Conservation (phyloP, 1,139 yeast genomes). For the Blastobotrys petasosporus region DNA sequence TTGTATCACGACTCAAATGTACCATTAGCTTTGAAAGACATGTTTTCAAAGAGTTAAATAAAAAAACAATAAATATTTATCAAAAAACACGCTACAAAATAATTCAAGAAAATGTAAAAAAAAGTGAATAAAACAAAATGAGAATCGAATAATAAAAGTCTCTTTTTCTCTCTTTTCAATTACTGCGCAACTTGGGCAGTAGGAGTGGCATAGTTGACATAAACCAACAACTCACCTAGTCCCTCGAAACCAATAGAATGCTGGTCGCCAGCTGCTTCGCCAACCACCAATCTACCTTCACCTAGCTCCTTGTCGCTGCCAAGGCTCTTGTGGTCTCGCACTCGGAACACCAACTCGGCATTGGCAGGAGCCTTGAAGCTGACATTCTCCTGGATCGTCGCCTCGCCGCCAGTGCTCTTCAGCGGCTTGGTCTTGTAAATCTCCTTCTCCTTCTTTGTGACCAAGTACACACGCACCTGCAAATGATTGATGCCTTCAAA, state of each 20-base stretch:
- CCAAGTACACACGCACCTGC: conserved; percentile 29
- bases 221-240: conserved; percentile 20
- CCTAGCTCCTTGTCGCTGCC: conserved; percentile 69
- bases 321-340: conserved; percentile 65
- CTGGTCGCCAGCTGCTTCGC: conserved; percentile 25
- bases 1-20: too few relatives aligned
- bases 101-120: not conserved
- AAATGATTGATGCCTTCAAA: conserved; percentile 26
- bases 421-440: conserved; percentile 58
- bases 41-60: not conserved
- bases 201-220: conserved; percentile 10
- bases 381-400: conserved; percentile 59
- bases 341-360: conserved; percentile 51
- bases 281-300: conserved; percentile 36
- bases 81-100: not conserved
- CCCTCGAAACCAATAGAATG: conserved; percentile 26
- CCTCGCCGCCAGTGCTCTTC: conserved; percentile 47
- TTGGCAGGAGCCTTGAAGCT: conserved; percentile 62
- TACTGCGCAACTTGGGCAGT: too few relatives aligned
- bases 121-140: conserved; percentile 1
- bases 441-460: conserved; percentile 41
- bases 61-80: not conserved
- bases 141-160: not conserved
- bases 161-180: too few relatives aligned
- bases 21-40: too few relatives aligned